Base-by-base conservation (phyloP, 1,284 basidiomycete genomes). In the Neonothopanus nambi region DNA sequence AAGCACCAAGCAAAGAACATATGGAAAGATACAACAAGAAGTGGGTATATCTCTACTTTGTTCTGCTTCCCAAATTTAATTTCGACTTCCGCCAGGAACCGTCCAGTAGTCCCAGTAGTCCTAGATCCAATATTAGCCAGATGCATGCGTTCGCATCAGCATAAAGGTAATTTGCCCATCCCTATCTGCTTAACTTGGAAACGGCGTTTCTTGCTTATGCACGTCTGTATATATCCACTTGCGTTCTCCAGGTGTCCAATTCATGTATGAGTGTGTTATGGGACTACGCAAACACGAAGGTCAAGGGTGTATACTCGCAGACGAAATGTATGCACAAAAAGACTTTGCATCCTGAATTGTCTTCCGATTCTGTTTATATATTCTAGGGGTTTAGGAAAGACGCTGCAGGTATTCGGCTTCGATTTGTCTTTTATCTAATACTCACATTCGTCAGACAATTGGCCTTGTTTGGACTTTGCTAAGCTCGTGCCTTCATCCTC, bases 221-320 rank as follows among this genome's bases (percentile, higher is more conserved):
- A 33, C 30, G 4, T 49, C 9, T 9, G 13, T 13, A 33, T 13
- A 3, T 33, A 9, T 33, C 9, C 17, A 23, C 35, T 5, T 18
- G 2, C 33, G n/a, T 30, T 28, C 1, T 26, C 17, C 26, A 89
- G 88, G 90, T 39, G 79, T 91, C 36, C 80, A 86, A 67, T 99
- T 99, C 69, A 78, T 99, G 76, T 99, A 99, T 67, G 93, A 96
- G 67, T 92, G 90, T 60, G 91, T 96, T 18, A 98, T 98, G 93
- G 95, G 95, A 7, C 77, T 98, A 68, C 81, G 91, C 28, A 90
- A 87, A 61, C 88, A 92, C 56, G 91, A 95, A 67, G 88, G 89
- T 6, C 81, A 93, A 61, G 97, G 97, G 1, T 96, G 93, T 63
- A 98, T 99, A 58, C 79, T 99, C 24, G 97, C 96, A 1, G 97